Conservation (phyloP, 805 yeast genomes). For the Barnettozyma californica region DNA sequence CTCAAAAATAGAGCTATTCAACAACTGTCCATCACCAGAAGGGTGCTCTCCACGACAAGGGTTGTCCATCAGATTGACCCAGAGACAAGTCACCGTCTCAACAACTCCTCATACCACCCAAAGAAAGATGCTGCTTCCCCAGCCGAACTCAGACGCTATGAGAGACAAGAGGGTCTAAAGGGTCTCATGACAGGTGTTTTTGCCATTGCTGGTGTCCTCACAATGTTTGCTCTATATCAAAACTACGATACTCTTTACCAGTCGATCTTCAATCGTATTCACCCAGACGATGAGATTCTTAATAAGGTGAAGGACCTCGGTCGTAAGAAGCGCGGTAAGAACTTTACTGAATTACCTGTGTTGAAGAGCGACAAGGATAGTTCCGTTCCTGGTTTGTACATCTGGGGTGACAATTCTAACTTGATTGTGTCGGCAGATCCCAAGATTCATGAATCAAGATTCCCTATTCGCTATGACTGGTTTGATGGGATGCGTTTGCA, state of each 20-base stretch:
- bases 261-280: conserved; percentile 3
- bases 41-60: background rate
- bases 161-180: conserved; percentile 16
- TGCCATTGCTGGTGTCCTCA: conserved; percentile 6
- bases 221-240: conserved; percentile 7
- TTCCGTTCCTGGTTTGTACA: conserved; percentile 51
- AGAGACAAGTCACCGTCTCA: conserved; percentile 3
- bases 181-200: conserved; percentile 19
- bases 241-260: conserved; percentile 4
- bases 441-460: conserved; percentile 31
- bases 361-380: conserved; percentile 33
- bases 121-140: conserved; percentile 13
- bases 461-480: conserved; percentile 55
- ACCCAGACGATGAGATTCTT: conserved; percentile 30
- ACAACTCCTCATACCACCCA: conserved; percentile 4
- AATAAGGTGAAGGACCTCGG: conserved; percentile 19
- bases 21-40: conserved; percentile 2
- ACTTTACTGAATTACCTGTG: conserved; percentile 21
- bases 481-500: conserved; percentile 59
- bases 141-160: conserved; percentile 16
- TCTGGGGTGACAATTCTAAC: conserved; percentile 54
- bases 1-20: background rate
- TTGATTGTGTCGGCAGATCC: conserved; percentile 29
- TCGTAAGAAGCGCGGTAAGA: conserved; percentile 20
- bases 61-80: conserved; percentile 1